Evolutionary conservation across 306 rosid species (phyloP).

Genomic region (Gynostemma pentaphyllum): DNA sequence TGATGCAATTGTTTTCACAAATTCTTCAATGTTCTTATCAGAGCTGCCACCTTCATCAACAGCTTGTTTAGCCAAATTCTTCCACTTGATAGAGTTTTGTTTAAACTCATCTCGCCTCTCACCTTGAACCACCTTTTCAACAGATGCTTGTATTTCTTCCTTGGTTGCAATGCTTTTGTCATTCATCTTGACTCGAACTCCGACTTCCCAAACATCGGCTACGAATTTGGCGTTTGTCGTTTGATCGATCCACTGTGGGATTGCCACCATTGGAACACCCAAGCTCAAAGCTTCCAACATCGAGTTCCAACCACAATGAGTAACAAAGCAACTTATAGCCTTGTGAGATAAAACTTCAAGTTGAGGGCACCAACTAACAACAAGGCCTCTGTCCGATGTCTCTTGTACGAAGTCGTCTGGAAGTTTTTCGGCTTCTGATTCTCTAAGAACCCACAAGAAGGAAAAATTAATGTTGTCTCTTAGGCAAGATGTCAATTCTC

Average conservation of each 20-base stretch:
- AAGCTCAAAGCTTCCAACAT: not conserved
- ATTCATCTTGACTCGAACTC: not conserved
- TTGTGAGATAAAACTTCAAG: not conserved
- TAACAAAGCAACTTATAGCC: slow-evolving; percentile 3
- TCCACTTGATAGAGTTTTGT: not conserved
- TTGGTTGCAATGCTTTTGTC: not conserved
- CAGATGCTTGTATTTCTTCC: not conserved
- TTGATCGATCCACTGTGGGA: slow-evolving; percentile 7
- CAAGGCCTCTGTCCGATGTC: slow-evolving; percentile 2
- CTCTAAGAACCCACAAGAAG: slow-evolving; percentile 20
- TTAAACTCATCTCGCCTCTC: not conserved
- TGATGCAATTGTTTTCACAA: not conserved
- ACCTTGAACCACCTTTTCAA: not conserved
- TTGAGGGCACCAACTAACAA: slow-evolving; percentile 14
- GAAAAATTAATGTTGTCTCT: not conserved
- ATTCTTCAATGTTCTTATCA: not conserved
- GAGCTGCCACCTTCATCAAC: slow-evolving; percentile 8
- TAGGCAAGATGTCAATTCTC: slow-evolving; percentile 8
- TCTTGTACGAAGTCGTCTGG: slow-evolving; percentile 11
- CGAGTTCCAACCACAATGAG: slow-evolving; percentile 15
- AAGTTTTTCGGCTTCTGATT: slow-evolving; percentile 9
- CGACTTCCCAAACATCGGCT: not conserved
- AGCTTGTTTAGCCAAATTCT: not conserved
- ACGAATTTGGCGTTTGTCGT: slow-evolving; percentile 4
- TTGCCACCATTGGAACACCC: slow-evolving; percentile 7